Conservation (phyloP, 352 stramenopile genomes). For the Nothophytophthora sp. region DNA sequence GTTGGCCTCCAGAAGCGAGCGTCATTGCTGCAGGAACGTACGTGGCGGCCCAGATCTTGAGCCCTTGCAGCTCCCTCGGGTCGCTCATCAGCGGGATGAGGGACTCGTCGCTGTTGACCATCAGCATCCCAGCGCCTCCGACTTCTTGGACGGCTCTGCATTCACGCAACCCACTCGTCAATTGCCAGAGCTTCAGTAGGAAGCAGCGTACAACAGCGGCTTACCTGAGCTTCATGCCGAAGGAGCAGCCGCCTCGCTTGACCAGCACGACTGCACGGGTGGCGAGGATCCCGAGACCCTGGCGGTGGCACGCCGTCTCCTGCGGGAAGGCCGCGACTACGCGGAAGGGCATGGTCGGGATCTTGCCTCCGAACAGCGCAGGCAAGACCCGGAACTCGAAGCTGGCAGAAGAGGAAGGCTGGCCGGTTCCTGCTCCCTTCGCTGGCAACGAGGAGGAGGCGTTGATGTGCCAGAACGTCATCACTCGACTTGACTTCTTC, state of each 20-base stretch:
- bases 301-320: conserved; percentile 67
- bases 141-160: conserved; percentile 49
- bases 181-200: background rate
- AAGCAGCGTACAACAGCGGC: background rate
- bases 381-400: conserved; percentile 49
- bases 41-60: conserved; percentile 68
- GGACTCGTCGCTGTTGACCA: conserved; percentile 67
- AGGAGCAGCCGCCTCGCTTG: conserved; percentile 69
- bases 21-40: conserved; percentile 22
- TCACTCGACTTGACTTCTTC: conserved; percentile 32
- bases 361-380: conserved; percentile 54
- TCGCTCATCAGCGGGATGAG: conserved; percentile 68
- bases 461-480: conserved; percentile 67
- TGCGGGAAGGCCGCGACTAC: conserved; percentile 65
- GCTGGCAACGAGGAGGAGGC: conserved; percentile 1
- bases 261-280: conserved; percentile 66
- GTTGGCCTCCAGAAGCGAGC: background rate
- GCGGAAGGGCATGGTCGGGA: conserved; percentile 50
- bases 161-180: background rate
- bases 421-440: conserved; percentile 2
- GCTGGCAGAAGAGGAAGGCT: conserved; percentile 3
- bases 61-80: conserved; percentile 43
- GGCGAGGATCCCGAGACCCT: conserved; percentile 58
- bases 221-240: conserved; percentile 65
- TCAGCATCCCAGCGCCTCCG: conserved; percentile 57